Evolutionary conservation across 2,329 filamentous ascomycete species (phyloP).

Genomic region (Xylariaceae sp.): DNA sequence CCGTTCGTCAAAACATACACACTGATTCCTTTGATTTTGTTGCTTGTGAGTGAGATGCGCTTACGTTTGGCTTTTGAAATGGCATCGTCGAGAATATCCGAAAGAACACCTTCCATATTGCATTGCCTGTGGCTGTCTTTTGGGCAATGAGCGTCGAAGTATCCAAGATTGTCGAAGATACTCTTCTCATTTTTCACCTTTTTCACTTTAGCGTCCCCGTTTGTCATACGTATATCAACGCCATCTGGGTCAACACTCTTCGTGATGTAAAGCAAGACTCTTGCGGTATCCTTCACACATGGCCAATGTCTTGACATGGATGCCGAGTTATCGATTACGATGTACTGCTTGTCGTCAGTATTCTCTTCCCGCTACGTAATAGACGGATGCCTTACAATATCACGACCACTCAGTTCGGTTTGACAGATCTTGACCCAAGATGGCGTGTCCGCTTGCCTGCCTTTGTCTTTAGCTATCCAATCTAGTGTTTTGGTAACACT

Average conservation of each 20-base stretch:
- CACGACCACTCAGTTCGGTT: background rate
- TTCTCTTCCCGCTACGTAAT: background rate
- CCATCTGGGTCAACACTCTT: constrained; percentile 5
- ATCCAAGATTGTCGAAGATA: background rate
- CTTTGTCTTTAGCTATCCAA: constrained; percentile 3
- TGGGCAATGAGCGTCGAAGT: background rate
- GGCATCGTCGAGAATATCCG: background rate
- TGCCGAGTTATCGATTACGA: constrained; percentile 2
- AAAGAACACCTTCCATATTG: constrained; percentile 1
- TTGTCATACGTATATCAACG: constrained; percentile 5
- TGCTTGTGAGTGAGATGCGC: background rate
- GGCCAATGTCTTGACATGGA: background rate
- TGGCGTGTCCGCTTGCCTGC: background rate
- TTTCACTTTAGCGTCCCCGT: background rate
- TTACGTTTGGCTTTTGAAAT: background rate
- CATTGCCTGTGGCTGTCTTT: background rate
- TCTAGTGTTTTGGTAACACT: background rate
- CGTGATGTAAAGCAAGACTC: constrained; percentile 1
- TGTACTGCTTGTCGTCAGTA: background rate
- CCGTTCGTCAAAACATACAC: constrained; percentile 8
- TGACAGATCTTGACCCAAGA: background rate
- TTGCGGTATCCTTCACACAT: background rate
- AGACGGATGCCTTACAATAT: background rate
- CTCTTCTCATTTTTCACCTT: background rate
- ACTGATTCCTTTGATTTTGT: background rate